Conservation (phyloP, 352 stramenopile species). For the Ochromonadaceae sp. region DNA sequence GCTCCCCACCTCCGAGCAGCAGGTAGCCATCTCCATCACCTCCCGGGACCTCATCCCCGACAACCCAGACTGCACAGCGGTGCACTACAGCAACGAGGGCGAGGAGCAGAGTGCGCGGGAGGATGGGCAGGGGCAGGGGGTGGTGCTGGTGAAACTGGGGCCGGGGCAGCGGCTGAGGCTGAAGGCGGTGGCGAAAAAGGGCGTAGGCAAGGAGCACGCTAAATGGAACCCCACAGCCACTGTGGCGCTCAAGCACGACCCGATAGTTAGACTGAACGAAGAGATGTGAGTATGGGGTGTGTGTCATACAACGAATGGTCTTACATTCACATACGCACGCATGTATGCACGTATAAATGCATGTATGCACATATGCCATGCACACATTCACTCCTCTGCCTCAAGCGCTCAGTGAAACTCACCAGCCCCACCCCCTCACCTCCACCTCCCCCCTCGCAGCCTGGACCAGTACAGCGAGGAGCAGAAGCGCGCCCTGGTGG, state of each 20-base stretch:
- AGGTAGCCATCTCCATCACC: constrained; percentile 45
- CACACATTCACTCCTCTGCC: too few relatives aligned
- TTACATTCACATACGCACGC: too few relatives aligned
- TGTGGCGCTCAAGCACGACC: constrained; percentile 77
- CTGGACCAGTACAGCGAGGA: constrained; percentile 66
- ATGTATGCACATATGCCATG: too few relatives aligned
- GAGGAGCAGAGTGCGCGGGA: constrained; percentile 53
- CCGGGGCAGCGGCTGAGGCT: constrained; percentile 80
- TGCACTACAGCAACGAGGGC: constrained; percentile 41
- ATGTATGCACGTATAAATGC: constrained; percentile 8
- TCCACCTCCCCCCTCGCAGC: too few relatives aligned
- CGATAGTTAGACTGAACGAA: constrained; percentile 68
- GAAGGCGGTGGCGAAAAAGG: constrained; percentile 80
- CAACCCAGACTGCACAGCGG: constrained; percentile 36
- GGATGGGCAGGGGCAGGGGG: constrained; percentile 76
- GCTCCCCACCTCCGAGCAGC: constrained; percentile 27
- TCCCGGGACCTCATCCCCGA: constrained; percentile 41
- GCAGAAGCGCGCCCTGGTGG: constrained; percentile 84
- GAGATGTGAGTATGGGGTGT: constrained; percentile 14
- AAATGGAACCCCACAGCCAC: constrained; percentile 91
- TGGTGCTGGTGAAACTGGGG: constrained; percentile 90
- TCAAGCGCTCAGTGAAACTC: too few relatives aligned
- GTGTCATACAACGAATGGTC: too few relatives aligned
- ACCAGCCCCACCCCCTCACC: too few relatives aligned
- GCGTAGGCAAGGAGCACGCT: constrained; percentile 88